Evolutionary conservation across 2,329 filamentous ascomycete species (phyloP).

Genomic region (Ascochyta lentis): DNA sequence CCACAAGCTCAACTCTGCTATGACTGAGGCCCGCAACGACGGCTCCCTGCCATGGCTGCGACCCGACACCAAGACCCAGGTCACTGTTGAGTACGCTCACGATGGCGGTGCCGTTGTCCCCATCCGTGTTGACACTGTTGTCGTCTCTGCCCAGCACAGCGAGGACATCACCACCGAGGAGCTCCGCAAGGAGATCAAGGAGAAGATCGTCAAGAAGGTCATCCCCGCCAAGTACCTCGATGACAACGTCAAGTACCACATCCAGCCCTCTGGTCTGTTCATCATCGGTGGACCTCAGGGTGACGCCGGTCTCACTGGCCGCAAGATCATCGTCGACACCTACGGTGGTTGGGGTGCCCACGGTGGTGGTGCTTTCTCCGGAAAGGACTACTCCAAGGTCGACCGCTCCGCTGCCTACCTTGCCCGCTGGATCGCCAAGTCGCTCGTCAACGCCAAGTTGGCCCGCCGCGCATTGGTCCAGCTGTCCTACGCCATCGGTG

Average conservation of each 20-base stretch:
- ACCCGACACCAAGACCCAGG: constrained; percentile 99
- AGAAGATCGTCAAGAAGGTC: constrained; percentile 96
- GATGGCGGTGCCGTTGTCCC: constrained; percentile 93
- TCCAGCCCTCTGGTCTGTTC: constrained; percentile 98
- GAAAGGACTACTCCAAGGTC: constrained; percentile 99
- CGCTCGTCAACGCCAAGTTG: constrained; percentile 85
- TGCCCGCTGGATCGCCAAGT: constrained; percentile 98
- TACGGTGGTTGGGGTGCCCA: constrained; percentile 99
- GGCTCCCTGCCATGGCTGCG: constrained; percentile 91
- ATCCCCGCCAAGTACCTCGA: constrained; percentile 93
- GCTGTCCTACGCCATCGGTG: constrained; percentile 99
- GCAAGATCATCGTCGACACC: constrained; percentile 99
- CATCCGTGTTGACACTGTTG: constrained; percentile 91
- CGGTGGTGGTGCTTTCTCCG: constrained; percentile 99
- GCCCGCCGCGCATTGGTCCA: constrained; percentile 94
- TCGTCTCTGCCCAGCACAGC: constrained; percentile 94
- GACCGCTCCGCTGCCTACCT: constrained; percentile 98
- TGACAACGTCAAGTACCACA: constrained; percentile 95
- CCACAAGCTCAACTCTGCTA: constrained; percentile 96
- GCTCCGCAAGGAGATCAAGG: constrained; percentile 90
- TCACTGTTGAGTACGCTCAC: constrained; percentile 98
- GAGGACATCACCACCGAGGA: constrained; percentile 87
- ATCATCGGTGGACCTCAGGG: constrained; percentile 99
- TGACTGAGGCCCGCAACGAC: constrained; percentile 87
- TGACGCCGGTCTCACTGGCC: constrained; percentile 97